Base-by-base conservation (phyloP, 768 basidiomycete species). In the Postia placenta region DNA sequence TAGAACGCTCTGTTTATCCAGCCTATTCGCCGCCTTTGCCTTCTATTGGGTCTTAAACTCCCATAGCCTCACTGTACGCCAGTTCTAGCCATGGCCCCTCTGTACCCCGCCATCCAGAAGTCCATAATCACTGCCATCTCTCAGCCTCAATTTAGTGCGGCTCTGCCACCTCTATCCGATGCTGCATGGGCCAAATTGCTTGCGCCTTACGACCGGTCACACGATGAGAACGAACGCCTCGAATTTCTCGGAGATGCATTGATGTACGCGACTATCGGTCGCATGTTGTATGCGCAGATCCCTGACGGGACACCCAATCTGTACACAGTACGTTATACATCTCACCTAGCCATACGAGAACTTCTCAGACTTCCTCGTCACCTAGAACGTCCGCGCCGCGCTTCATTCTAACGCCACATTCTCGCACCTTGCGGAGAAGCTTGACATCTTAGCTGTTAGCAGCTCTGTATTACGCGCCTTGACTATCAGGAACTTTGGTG, bases 231-330 rank as follows among this genome's bases (percentile, higher is more conserved):
- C 56, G 69, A 76, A 28, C 65, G 73, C 23, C 49, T 75, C 40
- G 75, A 77, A 56, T 76, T 74, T 56, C 53, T 76, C 11, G 75
- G 75, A 4, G 75, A 76, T 47, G 69, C 72, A 24, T 60, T 73
- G 46, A 74, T 76, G 65, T 67, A 72, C 51, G 67, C 70, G 49
- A 60, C 65, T 25, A 60, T 76, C 15, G 69, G 70, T 11, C 62
- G 68, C 37, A 64, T 65, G 47, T 64, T 78, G 1, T 71, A 68
- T 49, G 58, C 57, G 15, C 56, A 59, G 45, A 42, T 54, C 12
- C 64, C 64, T 6, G 35, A 57, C 7, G 64, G 60, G 7, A 42
- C 49, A 9, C 61, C 63, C 5, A 46, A 53, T n/a, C 48, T 64
- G 4, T 63, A 60, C 43, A 64, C 59, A 23, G 64, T 66, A 52